phyloP scores from a whole-genome alignment of 2,329 filamentous ascomycete genomes.

The Beauveria pseudobassiana region DNA sequence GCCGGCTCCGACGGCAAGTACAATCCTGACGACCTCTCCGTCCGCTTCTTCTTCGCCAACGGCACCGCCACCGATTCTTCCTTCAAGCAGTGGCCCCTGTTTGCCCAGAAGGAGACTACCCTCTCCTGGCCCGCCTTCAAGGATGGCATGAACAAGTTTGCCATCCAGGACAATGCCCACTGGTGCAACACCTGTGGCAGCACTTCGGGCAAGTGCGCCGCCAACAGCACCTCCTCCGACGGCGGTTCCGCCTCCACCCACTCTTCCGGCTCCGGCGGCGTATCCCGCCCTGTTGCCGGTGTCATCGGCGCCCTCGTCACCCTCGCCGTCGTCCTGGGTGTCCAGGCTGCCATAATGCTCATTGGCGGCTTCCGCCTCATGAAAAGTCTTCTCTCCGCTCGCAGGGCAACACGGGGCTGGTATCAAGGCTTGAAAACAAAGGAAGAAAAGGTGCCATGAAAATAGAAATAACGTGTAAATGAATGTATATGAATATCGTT shows the following conservation, averaged over 20 bases:
- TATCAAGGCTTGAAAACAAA: neutral
- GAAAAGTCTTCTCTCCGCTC: slow-evolving; percentile 35
- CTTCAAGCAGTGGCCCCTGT: slow-evolving; percentile 46
- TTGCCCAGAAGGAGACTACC: slow-evolving; percentile 46
- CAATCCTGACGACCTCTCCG: slow-evolving; percentile 37
- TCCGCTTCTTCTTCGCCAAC: slow-evolving; percentile 56
- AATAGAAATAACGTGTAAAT: neutral
- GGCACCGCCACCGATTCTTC: slow-evolving; percentile 48
- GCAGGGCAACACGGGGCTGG: neutral
- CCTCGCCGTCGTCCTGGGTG: slow-evolving; percentile 39
- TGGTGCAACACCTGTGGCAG: slow-evolving; percentile 78
- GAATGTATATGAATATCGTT: neutral
- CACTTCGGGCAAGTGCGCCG: slow-evolving; percentile 57
- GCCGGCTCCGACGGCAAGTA: slow-evolving; percentile 35
- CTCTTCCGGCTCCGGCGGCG: slow-evolving; percentile 28
- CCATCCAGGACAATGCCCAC: slow-evolving; percentile 52
- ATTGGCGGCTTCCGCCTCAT: slow-evolving; percentile 38
- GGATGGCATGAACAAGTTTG: slow-evolving; percentile 54
- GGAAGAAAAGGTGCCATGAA: neutral
- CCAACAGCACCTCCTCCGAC: slow-evolving; percentile 18
- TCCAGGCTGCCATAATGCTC: slow-evolving; percentile 36
- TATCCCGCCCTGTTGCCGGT: slow-evolving; percentile 68
- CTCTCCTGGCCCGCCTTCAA: slow-evolving; percentile 66
- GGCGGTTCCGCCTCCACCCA: slow-evolving; percentile 18
- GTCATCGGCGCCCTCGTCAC: slow-evolving; percentile 70